Base-by-base conservation (phyloP, 257 asterid species). In the Ligustrum vulgare region DNA sequence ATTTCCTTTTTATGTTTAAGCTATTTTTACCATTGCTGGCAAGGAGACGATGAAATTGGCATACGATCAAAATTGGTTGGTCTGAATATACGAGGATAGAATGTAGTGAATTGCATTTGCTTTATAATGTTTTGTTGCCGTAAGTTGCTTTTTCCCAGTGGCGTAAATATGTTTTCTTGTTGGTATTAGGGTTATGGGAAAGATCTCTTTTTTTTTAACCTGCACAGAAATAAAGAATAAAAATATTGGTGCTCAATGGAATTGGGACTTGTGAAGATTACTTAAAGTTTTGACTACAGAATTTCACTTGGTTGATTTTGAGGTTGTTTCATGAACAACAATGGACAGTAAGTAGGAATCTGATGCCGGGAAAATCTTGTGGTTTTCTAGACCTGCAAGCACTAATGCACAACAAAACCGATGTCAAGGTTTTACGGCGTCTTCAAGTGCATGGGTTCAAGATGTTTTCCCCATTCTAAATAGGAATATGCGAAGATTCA, bases 341-440 rank as follows among this genome's bases (percentile, higher is more conserved):
- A 80, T 80, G 77, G 80, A 70, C 9, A 65, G 34, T 7, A 64
- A 64, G 23, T 58, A 32, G 56, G 68, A 79, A 28, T 33, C 45
- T 33, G 69, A 15, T 12, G n/a, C n/a, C 23, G 12, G 70, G 77
- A 36, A 72, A 36, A 66, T 54, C 70, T 28, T 66, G 18, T 35
- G 47, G 74, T 37, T 67, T 75, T 78, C 78, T 56, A 28, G 69
- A 78, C 69, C 33, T 67, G 32, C 75, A 58, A 7, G 58, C 71
- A 15, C 20, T 51, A 5, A 28, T 60, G 71, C 78, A 78, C 69
- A 77, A 18, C 32, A n/a, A 16, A 13, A 49, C 34, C 43, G 60
- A 28, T 72, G 72, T 66, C 73, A 73, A 73, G 72, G 74, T 60
- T 69, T 68, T 16, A 45, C 69, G 72, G 71, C 12, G 45, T 58